Conservation (phyloP, 2,329 filamentous ascomycete genomes). For the Fusarium fracticaudum region DNA sequence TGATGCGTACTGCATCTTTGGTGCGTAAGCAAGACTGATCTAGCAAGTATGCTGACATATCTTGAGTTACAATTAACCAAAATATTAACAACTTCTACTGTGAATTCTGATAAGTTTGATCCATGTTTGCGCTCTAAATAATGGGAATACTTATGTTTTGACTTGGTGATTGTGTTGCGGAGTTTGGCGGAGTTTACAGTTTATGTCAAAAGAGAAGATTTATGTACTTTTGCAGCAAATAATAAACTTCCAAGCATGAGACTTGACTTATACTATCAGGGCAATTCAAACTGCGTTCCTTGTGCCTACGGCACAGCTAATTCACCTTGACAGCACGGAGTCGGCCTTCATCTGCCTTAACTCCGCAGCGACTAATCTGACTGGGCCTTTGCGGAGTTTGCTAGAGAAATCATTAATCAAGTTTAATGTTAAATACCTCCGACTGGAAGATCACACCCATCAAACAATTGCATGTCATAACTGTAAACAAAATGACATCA, state of each 20-base stretch:
- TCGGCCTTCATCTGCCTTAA: neutral
- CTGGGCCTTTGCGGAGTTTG: neutral
- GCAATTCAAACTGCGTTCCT: neutral
- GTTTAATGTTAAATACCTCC: neutral
- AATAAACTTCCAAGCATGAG: no score
- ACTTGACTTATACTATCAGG: neutral
- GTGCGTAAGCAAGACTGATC: no score
- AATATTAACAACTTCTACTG: rapidly evolving
- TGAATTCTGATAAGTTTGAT: rapidly evolving
- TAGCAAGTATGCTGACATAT: neutral
- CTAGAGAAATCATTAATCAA: no score
- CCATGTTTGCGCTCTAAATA: rapidly evolving
- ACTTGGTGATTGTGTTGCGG: neutral
- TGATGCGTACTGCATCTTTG: neutral
- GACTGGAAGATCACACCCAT: neutral
- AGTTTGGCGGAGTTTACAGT: neutral
- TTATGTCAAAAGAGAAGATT: rapidly evolving
- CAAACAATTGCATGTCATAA: neutral
- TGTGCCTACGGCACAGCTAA: neutral
- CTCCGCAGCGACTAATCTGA: neutral
- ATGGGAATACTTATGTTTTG: rapidly evolving
- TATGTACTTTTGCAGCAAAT: rapidly evolving
- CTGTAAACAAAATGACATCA: neutral
- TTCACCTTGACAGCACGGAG: neutral
- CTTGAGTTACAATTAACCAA: neutral